Conservation (phyloP, 192 early-diverging fungal genomes). For the Entomortierella parvispora region DNA sequence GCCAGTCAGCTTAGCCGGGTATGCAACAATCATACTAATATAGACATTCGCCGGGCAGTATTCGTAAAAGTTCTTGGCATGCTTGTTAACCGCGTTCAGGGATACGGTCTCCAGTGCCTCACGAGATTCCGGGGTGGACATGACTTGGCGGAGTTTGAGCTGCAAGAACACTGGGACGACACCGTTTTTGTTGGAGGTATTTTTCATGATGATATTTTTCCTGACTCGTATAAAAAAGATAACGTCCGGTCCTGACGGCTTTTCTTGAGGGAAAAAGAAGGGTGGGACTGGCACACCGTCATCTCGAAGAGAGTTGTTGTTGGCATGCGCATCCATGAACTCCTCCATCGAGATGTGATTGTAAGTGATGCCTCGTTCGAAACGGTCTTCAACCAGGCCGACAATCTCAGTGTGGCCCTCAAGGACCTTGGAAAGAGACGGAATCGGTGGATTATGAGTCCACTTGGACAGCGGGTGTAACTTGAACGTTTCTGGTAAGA, state of each 20-base stretch:
- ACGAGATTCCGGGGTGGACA: neutral
- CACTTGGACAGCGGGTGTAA: constrained; percentile 2
- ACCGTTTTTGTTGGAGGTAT: too few species aligned
- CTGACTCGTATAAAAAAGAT: constrained; percentile 19
- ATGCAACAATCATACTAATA: constrained; percentile 23
- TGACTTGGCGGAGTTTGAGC: constrained; percentile 6
- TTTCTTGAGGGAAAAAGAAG: constrained; percentile 20
- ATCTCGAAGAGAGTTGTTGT: neutral
- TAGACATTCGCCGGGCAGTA: constrained; percentile 17
- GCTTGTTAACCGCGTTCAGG: neutral
- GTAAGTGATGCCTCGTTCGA: constrained; percentile 11
- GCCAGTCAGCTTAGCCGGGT: constrained; percentile 21
- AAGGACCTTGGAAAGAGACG: neutral
- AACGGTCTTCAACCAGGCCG: constrained; percentile 11
- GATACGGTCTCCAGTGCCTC: constrained; percentile 9
- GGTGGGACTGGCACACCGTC: neutral
- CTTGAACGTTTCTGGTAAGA: constrained; percentile 11
- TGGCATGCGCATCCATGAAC: constrained; percentile 15
- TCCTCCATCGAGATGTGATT: constrained; percentile 14
- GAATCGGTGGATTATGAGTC: constrained; percentile 3
- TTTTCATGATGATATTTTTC: too few species aligned
- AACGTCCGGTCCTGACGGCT: constrained; percentile 19
- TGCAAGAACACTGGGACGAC: constrained; percentile 16
- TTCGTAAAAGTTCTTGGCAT: neutral
- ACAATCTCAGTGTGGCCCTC: constrained; percentile 4